Percentiles rank a stretch among this genome's conserved stretches.
These are phyloP conservation scores for Podaxis rugospora DNA, from an alignment of 768 basidiomycete species.

Conservation along the genomic window DNA sequence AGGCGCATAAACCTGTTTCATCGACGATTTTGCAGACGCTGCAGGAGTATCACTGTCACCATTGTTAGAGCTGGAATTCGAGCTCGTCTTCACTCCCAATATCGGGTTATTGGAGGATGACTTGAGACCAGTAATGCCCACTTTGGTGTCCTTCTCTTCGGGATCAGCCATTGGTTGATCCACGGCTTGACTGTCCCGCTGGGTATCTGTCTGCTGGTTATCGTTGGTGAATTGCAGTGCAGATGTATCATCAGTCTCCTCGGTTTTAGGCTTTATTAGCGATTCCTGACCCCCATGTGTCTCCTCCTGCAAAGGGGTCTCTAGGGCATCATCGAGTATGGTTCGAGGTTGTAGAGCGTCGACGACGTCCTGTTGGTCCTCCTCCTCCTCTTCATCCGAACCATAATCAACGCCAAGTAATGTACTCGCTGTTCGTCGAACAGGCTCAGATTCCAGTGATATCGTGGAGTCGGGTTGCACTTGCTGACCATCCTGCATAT, in stretches of 20 bases:
- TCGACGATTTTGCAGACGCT: slow-evolving; percentile 31
- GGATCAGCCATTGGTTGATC: slow-evolving; percentile 1
- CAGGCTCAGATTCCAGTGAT: slow-evolving; percentile 9
- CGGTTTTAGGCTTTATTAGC: slow-evolving; percentile 28
- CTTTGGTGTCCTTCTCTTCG: slow-evolving; percentile 4
- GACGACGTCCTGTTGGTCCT: slow-evolving; percentile 48
- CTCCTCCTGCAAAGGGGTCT: slow-evolving; percentile 21
- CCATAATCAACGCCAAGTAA: slow-evolving; percentile 47
- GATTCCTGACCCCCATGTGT: slow-evolving; percentile 18
- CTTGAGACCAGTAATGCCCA: slow-evolving; percentile 40
- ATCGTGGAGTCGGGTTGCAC: slow-evolving; percentile 24
- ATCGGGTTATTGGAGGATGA: slow-evolving; percentile 52
- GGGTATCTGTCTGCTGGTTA: not conserved
- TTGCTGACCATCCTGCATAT: slow-evolving; percentile 20
- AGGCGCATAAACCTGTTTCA: slow-evolving; percentile 49
- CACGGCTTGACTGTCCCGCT: not conserved
- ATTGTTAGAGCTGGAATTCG: slow-evolving; percentile 28
- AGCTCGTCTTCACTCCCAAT: slow-evolving; percentile 38
- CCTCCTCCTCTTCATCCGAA: slow-evolving; percentile 67
- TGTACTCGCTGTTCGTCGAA: slow-evolving; percentile 21
- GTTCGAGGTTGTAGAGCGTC: slow-evolving; percentile 55
- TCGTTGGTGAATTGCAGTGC: slow-evolving; percentile 15
- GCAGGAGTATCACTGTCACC: slow-evolving; percentile 29
- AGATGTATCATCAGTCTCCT: slow-evolving; percentile 56
- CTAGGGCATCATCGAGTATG: slow-evolving; percentile 56